A percentile compares a stretch with the other conserved stretches of the same genome.
phyloP scores from a whole-genome alignment of 2,329 filamentous ascomycete species.

The Phialophora macrospora region DNA sequence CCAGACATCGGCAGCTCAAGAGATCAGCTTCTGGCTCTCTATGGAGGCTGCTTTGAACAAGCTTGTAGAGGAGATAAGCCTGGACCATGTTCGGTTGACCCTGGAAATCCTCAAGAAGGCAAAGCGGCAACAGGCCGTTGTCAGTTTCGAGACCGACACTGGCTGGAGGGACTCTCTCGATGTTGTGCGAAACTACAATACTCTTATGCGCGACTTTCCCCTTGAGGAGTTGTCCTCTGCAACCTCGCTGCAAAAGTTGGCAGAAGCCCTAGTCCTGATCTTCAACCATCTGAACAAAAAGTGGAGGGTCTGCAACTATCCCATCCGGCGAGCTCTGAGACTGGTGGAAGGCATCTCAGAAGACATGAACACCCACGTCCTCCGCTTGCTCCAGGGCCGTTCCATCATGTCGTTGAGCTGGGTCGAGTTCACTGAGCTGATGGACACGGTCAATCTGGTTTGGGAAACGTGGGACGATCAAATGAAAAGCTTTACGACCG shows the following conservation, averaged over 20 bases:
- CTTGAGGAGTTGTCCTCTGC: slow-evolving; percentile 93
- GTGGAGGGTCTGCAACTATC: slow-evolving; percentile 92
- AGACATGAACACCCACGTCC: slow-evolving; percentile 85
- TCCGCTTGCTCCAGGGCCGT: slow-evolving; percentile 81
- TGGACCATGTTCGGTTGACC: slow-evolving; percentile 86
- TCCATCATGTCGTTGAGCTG: slow-evolving; percentile 92
- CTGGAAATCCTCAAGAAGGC: slow-evolving; percentile 95
- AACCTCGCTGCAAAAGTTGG: slow-evolving; percentile 82
- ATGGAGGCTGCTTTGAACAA: slow-evolving; percentile 93
- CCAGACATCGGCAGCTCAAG: slow-evolving; percentile 82
- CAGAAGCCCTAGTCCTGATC: slow-evolving; percentile 86
- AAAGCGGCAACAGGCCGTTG: slow-evolving; percentile 95
- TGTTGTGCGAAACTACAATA: slow-evolving; percentile 97
- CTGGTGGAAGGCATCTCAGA: slow-evolving; percentile 97
- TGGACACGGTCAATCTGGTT: slow-evolving; percentile 81
- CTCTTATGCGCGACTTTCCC: slow-evolving; percentile 97
- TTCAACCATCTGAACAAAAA: slow-evolving; percentile 98
- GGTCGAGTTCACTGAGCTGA: slow-evolving; percentile 82
- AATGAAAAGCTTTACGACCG: slow-evolving; percentile 96
- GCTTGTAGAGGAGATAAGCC: slow-evolving; percentile 85
- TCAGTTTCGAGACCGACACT: slow-evolving; percentile 95
- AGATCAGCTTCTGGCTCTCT: slow-evolving; percentile 98
- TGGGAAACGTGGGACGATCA: slow-evolving; percentile 95
- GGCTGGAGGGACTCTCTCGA: slow-evolving; percentile 95
- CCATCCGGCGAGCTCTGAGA: slow-evolving; percentile 84